phyloP scores from a whole-genome alignment of 148 eudicot genomes.

The Rhododendron griersonianum region DNA sequence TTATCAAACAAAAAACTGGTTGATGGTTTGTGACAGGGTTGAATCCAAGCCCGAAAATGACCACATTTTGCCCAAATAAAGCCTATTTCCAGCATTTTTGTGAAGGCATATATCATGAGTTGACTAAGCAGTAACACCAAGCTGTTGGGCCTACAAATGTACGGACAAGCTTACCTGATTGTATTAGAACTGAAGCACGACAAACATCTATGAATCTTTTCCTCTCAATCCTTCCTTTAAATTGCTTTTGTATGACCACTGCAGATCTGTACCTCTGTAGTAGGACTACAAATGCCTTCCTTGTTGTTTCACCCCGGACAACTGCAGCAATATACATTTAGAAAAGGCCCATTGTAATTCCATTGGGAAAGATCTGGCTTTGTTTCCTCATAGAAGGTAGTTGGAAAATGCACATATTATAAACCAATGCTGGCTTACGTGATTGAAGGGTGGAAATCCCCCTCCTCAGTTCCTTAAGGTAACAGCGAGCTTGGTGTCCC shows the following conservation, averaged over 20 bases:
- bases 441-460: constrained; percentile 77
- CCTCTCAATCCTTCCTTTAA: constrained; percentile 42
- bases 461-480: constrained; percentile 43
- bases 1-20: neutral
- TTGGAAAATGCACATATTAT: neutral
- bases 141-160: neutral
- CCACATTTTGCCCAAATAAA: neutral
- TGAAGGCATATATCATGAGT: constrained; percentile 5
- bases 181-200: constrained; percentile 58
- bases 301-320: constrained; percentile 78
- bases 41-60: neutral
- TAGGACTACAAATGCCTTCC: constrained; percentile 67
- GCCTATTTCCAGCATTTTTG: neutral
- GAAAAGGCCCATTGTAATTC: constrained; percentile 3
- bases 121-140: neutral
- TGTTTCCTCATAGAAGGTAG: neutral
- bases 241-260: constrained; percentile 60
- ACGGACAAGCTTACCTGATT: constrained; percentile 50
- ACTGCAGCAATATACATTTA: constrained; percentile 35
- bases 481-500: constrained; percentile 82
- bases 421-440: constrained; percentile 39
- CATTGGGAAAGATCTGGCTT: constrained; percentile 1
- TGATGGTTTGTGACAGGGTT: neutral
- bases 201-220: constrained; percentile 39
- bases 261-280: constrained; percentile 79